Evolutionary conservation across 495 filamentous ascomycete genomes (phyloP).

Genomic region (Talaromyces adpressus): DNA sequence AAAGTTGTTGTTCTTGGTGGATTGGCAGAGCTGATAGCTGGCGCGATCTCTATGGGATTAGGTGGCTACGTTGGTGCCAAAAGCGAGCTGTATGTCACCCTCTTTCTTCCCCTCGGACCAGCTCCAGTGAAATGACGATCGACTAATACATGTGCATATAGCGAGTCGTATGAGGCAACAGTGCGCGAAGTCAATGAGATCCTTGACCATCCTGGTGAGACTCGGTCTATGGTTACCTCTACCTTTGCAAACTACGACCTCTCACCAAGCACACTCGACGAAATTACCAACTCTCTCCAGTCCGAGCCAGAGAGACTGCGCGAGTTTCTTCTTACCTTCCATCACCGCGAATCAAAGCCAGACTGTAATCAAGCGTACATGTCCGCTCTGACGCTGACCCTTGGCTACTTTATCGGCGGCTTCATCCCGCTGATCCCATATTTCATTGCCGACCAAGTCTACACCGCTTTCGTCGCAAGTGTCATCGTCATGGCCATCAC

Average conservation of each 20-base stretch:
- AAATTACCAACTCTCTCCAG: slow-evolving; percentile 40
- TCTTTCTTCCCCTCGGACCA: not conserved
- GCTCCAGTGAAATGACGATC: not conserved
- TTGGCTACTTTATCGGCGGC: slow-evolving; percentile 48
- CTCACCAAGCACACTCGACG: slow-evolving; percentile 30
- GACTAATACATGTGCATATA: slow-evolving; percentile 12
- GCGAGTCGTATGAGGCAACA: slow-evolving; percentile 43
- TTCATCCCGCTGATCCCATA: slow-evolving; percentile 53
- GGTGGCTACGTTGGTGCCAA: slow-evolving; percentile 51
- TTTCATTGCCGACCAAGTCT: slow-evolving; percentile 32
- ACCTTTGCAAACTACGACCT: slow-evolving; percentile 46
- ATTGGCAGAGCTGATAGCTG: slow-evolving; percentile 59
- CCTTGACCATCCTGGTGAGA: slow-evolving; percentile 28
- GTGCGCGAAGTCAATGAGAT: slow-evolving; percentile 37
- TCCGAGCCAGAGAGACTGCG: slow-evolving; percentile 37
- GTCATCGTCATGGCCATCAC: slow-evolving; percentile 45
- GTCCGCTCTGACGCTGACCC: slow-evolving; percentile 41
- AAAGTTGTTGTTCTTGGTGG: slow-evolving; percentile 61
- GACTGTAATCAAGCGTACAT: slow-evolving; percentile 44
- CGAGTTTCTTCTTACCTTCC: slow-evolving; percentile 52
- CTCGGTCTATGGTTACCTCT: slow-evolving; percentile 34
- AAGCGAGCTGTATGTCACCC: slow-evolving; percentile 51
- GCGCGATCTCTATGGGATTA: slow-evolving; percentile 67
- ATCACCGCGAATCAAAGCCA: slow-evolving; percentile 44
- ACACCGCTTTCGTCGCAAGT: slow-evolving; percentile 37